phyloP scores from a whole-genome alignment of 2,329 filamentous ascomycete genomes.

The Cladosporium austrohemisphaericum region DNA sequence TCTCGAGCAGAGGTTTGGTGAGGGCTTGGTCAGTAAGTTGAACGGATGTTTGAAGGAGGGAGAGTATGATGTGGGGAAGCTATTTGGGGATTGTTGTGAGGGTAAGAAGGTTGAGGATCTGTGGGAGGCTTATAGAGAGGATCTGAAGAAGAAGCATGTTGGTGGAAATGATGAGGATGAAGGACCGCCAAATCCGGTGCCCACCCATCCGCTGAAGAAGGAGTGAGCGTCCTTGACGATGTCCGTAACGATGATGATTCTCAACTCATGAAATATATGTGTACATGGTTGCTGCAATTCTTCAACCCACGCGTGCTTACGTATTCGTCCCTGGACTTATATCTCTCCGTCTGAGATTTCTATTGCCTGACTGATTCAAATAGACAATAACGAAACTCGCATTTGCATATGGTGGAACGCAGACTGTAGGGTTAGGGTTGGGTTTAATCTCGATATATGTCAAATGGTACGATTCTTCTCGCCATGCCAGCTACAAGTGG shows the following conservation, averaged over 20 bases:
- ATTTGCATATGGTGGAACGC: too few relatives aligned
- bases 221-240: neutral
- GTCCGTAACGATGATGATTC: neutral
- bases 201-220: constrained; percentile 6
- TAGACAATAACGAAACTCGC: too few relatives aligned
- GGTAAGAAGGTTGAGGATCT: constrained; percentile 63
- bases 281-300: neutral
- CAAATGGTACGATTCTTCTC: too few relatives aligned
- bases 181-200: constrained; percentile 9
- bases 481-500: too few relatives aligned
- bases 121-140: constrained; percentile 67
- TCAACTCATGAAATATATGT: neutral
- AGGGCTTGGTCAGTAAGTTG: constrained; percentile 53
- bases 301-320: too few relatives aligned
- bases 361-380: too few relatives aligned
- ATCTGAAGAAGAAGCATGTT: constrained; percentile 35
- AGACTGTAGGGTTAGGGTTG: too few relatives aligned
- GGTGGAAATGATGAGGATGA: constrained; percentile 5
- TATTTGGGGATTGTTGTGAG: constrained; percentile 29
- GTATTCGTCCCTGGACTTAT: too few relatives aligned
- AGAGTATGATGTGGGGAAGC: constrained; percentile 58
- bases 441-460: too few relatives aligned
- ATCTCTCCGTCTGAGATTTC: too few relatives aligned
- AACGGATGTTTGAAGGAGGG: constrained; percentile 63
- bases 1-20: constrained; percentile 62